Evolutionary conservation across 768 basidiomycete genomes (phyloP).

Genomic region (Leucocoprinus leucothites): DNA sequence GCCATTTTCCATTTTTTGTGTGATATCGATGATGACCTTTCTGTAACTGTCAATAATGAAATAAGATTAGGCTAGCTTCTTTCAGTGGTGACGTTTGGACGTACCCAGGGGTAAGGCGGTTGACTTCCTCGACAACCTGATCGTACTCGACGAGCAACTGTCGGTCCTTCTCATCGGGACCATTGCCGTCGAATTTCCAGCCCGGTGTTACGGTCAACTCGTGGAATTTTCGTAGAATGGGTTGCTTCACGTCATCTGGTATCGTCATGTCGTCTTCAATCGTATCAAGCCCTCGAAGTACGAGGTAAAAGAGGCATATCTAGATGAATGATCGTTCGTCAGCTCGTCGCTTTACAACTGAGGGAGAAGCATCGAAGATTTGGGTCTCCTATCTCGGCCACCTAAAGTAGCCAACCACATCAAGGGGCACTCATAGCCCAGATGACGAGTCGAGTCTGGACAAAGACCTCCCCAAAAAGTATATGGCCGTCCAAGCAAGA

Average conservation of each 20-base stretch:
- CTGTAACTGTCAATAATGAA: constrained; percentile 49
- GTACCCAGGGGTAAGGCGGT: constrained; percentile 61
- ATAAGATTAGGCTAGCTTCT: constrained; percentile 3
- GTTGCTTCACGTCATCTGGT: constrained; percentile 80
- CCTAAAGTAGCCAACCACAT: background rate
- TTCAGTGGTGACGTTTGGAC: constrained; percentile 19
- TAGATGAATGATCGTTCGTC: constrained; percentile 25
- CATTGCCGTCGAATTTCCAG: constrained; percentile 81
- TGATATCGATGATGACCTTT: constrained; percentile 78
- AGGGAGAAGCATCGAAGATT: background rate
- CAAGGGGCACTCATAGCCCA: background rate
- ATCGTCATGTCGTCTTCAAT: constrained; percentile 99
- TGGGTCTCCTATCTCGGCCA: background rate
- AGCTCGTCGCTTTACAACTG: background rate
- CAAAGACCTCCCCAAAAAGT: too few relatives aligned
- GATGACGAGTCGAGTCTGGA: background rate
- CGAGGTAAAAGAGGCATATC: constrained; percentile 95
- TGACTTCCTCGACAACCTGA: constrained; percentile 77
- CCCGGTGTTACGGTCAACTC: constrained; percentile 74
- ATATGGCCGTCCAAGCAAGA: too few relatives aligned
- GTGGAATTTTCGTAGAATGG: constrained; percentile 81
- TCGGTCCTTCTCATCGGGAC: constrained; percentile 86
- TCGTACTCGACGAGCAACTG: constrained; percentile 83
- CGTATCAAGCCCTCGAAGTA: constrained; percentile 92
- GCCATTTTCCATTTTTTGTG: constrained; percentile 83